Evolutionary conservation across 495 filamentous ascomycete genomes (phyloP).

Genomic region (Alectoria sarmentosa): DNA sequence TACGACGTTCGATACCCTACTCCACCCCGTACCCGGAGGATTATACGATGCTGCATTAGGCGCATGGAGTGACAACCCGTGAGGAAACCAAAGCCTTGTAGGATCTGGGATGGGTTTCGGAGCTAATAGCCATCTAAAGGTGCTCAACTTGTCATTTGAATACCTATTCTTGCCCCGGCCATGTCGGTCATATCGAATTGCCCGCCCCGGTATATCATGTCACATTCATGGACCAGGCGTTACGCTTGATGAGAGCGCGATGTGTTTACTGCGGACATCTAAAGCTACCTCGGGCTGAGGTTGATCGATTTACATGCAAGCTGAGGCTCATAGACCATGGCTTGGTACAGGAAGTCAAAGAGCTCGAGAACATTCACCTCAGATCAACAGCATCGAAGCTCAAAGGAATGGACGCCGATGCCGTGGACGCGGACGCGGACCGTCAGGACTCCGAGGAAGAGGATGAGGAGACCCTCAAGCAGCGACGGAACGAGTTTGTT

Average conservation of each 20-base stretch:
- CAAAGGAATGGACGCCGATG: constrained; percentile 25
- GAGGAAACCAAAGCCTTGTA: constrained; percentile 33
- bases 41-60: constrained; percentile 91
- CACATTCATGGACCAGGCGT: constrained; percentile 83
- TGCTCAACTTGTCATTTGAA: constrained; percentile 84
- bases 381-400: constrained; percentile 18
- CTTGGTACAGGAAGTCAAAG: constrained; percentile 62
- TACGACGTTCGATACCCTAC: constrained; percentile 77
- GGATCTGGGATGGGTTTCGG: background rate
- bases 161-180: constrained; percentile 76
- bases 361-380: constrained; percentile 52
- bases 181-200: constrained; percentile 91
- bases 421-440: constrained; percentile 32
- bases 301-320: constrained; percentile 77
- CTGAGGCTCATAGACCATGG: constrained; percentile 80
- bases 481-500: constrained; percentile 63
- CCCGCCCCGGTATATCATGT: constrained; percentile 90
- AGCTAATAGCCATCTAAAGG: constrained; percentile 37
- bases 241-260: constrained; percentile 73
- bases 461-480: constrained; percentile 54
- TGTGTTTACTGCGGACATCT: constrained; percentile 86
- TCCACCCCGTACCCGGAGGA: constrained; percentile 79
- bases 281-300: constrained; percentile 60
- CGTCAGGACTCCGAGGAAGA: constrained; percentile 47
- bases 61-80: constrained; percentile 78